These are phyloP conservation scores for Meredithiella fracta DNA, from an alignment of 2,329 filamentous ascomycete genomes.

Conservation along the genomic window DNA sequence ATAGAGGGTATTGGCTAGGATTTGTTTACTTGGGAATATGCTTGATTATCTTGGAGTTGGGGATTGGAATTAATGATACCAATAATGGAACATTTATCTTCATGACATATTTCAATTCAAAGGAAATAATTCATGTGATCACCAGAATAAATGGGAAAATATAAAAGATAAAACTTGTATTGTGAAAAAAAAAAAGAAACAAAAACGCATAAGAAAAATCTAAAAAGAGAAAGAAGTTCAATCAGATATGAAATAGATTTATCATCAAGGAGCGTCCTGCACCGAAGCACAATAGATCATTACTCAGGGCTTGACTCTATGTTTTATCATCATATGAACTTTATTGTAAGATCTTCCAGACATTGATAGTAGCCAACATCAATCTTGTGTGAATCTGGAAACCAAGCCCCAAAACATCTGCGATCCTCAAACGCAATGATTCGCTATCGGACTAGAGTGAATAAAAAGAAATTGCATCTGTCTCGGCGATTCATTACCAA, in stretches of 20 bases:
- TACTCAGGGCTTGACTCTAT: constrained; percentile 99
- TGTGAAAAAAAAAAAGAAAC: neutral
- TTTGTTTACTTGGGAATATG: neutral
- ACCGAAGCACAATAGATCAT: constrained; percentile 13
- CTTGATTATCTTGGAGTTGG: neutral
- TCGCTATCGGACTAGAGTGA: constrained; percentile 10
- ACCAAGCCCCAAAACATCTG: neutral
- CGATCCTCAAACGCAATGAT: neutral
- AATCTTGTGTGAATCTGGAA: neutral
- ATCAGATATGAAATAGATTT: constrained; percentile 14
- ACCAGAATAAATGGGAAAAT: too few species aligned
- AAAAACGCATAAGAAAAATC: neutral
- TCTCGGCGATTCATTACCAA: constrained; percentile 4
- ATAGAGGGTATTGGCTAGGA: neutral
- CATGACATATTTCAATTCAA: neutral
- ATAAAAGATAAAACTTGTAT: neutral
- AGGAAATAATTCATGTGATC: too few species aligned
- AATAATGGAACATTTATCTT: neutral
- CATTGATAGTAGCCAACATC: constrained; percentile 15
- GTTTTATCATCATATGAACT: constrained; percentile 66
- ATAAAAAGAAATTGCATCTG: constrained; percentile 15
- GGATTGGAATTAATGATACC: neutral
- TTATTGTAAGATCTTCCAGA: constrained; percentile 14
- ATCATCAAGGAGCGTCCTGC: constrained; percentile 14
- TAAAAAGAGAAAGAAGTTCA: neutral